Base-by-base conservation (phyloP, 2,329 filamentous ascomycete genomes). In the Cladophialophora immunda region DNA sequence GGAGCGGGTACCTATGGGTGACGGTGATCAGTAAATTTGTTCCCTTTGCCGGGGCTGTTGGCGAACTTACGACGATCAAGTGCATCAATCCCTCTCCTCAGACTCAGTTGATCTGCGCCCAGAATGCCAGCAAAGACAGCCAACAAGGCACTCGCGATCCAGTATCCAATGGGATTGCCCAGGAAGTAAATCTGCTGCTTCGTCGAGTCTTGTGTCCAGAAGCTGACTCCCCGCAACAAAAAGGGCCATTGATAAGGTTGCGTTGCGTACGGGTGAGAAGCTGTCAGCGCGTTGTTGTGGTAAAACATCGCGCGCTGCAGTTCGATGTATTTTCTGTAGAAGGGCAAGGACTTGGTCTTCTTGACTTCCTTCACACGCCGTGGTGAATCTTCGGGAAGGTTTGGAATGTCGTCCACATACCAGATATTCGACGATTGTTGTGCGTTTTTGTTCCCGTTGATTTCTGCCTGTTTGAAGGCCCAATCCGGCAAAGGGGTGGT, bases 361-460 rank as follows among this genome's bases (percentile, higher is more conserved):
- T 89, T 90, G 75, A 90, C 86, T 69, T 92, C 86, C 82, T 91
- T 95, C 67, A 88, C 82, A 69, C 92, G 87, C 66, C 95, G 92
- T 45, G 86, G 84, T 73, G 90, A 88, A 72, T 93, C 92, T 4
- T 80, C 83, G 2, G 90, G 83, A 55, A 98, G 81, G 9, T 90
- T 93, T n/a, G 92, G 87, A 60, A 98, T 92, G 70, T 97, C 92
- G 75, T 99, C 95, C 15, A 94, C 91, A 73, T 91, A 90, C 95
- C 95, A 99, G 69, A 97, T 86, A 78, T 99, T 99, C 78, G 93
- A 97, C 77, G 91, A 90, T 69, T 94, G 92, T 30, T 89, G 85
- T 62, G 96, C 83, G 77, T 97, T 96, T 87, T 99, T 99, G 85
- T 99, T 99, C 67, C 95, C 95, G 79, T 99, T 99, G 84, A 99